Base-by-base conservation (phyloP, 495 filamentous ascomycete species). In the Chaetomium cochliodes region DNA sequence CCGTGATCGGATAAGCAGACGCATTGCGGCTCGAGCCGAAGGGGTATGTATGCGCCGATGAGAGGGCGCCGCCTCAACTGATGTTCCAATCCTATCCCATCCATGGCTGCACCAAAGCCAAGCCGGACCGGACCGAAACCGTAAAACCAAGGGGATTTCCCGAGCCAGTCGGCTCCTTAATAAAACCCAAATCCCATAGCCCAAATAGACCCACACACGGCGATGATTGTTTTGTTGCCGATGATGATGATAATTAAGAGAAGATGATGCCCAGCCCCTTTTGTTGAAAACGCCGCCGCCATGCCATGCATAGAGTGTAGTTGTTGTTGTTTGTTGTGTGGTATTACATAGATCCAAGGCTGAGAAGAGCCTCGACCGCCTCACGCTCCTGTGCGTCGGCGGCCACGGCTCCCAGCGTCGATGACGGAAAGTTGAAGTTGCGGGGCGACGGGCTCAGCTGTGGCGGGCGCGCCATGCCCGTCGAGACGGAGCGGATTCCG, bases 261-360 rank as follows among this genome's bases (percentile, higher is more conserved):
- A 26, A 49, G 23, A 66, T 57, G 61, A 55, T 62, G 62, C 54
- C 65, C 66, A 54, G 53, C 60, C 67, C 46, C 56, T 55, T 26
- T 66, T 74, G 70, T 73, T 73, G 72, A 73, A 72, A 79, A 82
- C 80, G 78, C 80, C 80, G 70, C 70, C 69, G 75, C 60, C 37
- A 63, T 63, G 63, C 56, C 66, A 80, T 80, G 78, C 50, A 77
- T 76, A 77, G 70, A 64, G 60, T 33, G 56, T 44, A 52, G 46
- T 54, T 18, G 41, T 52, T 53, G 47, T 28, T 47, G 51, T 56
- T 55, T 47, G 52, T 47, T 50, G 52, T 33, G 44, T 70, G 64
- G 60, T 80, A 81, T 90, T 90, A 93, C 88, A 92, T 90, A 77
- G 90, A 92, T 77, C 90, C 90, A 76, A 96, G 85, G 77, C 86